Conservation (phyloP, 2,329 filamentous ascomycete genomes). For the Bisporella sp. region DNA sequence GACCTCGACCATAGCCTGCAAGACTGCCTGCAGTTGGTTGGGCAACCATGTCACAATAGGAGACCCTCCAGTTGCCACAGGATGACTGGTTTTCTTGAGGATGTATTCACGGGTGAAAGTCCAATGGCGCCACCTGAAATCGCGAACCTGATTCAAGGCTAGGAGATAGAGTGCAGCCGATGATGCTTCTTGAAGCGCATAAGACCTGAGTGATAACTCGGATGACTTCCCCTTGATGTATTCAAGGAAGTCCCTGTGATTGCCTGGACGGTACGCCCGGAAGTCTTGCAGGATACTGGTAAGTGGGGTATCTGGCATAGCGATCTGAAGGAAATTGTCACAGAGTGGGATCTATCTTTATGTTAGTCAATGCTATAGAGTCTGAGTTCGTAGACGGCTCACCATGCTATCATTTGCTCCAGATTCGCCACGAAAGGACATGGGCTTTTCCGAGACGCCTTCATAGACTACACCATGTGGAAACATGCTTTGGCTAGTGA, state of each 20-base stretch:
- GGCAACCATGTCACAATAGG: constrained; percentile 82
- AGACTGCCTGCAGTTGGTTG: constrained; percentile 70
- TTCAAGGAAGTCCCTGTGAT: constrained; percentile 78
- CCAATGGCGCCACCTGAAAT: constrained; percentile 82
- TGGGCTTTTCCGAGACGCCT: constrained; percentile 66
- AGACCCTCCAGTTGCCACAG: constrained; percentile 72
- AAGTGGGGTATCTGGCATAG: constrained; percentile 83
- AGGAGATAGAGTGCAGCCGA: constrained; percentile 57
- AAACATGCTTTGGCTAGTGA: constrained; percentile 91
- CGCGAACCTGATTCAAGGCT: constrained; percentile 66
- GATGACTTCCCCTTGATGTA: constrained; percentile 51
- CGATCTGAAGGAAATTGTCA: constrained; percentile 78
- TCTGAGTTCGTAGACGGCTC: constrained; percentile 11
- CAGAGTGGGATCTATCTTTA: constrained; percentile 63
- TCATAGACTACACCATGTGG: constrained; percentile 87
- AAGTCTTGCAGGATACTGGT: constrained; percentile 87
- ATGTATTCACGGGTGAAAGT: constrained; percentile 82
- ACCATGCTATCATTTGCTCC: constrained; percentile 92
- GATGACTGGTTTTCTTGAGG: constrained; percentile 67
- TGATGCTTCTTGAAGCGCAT: constrained; percentile 45
- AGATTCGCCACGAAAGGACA: constrained; percentile 84
- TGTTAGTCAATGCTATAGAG: no score
- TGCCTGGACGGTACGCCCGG: constrained; percentile 78
- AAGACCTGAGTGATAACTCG: constrained; percentile 49
- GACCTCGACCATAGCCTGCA: constrained; percentile 61